Evolutionary conservation across 2,329 filamentous ascomycete species (phyloP), one percentile per base, ranked within the genome.

Genomic region (Exophiala alcalophila): DNA sequence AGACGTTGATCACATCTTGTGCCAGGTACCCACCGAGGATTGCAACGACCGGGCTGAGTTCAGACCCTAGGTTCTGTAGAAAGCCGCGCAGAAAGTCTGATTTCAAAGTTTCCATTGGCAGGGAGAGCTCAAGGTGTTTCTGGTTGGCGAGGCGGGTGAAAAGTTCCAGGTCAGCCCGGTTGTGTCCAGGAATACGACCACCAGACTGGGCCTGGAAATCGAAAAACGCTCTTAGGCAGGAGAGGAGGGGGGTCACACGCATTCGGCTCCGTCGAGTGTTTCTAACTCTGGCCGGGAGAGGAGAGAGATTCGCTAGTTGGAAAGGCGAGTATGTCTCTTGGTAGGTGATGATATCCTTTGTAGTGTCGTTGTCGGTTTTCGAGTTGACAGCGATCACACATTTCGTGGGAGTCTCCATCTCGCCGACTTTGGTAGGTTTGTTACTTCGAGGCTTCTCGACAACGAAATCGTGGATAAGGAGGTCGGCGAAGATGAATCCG

Each of bases 1-100:
- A 77, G 21, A 96, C 90, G 59, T 97, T 97, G 68, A 98, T 97
- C 37, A 95, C 89, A 61, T 98, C 92, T 67, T 98, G 92, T 1
- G 91, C 88, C 11, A 98, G 75, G 63, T 90, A 81, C 7, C 90
- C 92, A 34, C 92, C 92, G 8, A 98, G 72, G 45, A 95, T 87
- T 2, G 92, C 90, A 0, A 86, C 83, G 6, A 94, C 87, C 5
- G 92, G 89, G 9, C 86, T 83, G 26, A 97, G 71, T 67, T 97
- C 91, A 57, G 81, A 80, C 41, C 82, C 84, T 4, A 96, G 72
- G 55, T 94, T 94, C 65, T 92, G 85, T 27, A 97, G 64, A 67
- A 98, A 98, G 58, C 75, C 83, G 43, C 87, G 79, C 18, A 97
- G 70, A 56, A 94, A 84, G 18, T 88, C 78, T 1, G 82, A 77